phyloP scores from a whole-genome alignment of 306 rosid genomes.

The Morella rubra region DNA sequence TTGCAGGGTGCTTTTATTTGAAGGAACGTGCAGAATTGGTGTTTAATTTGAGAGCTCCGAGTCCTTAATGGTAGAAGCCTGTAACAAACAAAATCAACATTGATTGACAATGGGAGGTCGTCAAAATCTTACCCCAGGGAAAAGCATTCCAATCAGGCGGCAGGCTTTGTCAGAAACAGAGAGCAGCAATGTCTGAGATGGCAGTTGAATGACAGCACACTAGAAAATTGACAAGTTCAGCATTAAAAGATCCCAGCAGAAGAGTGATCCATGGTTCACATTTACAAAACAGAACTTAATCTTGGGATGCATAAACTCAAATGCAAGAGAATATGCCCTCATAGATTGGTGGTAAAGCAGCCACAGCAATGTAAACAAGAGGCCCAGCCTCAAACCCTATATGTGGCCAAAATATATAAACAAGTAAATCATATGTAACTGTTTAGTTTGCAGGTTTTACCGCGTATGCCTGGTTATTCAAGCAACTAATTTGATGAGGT shows the following conservation, averaged over 20 bases:
- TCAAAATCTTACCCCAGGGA: conserved; percentile 76
- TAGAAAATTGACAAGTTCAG: conserved; percentile 32
- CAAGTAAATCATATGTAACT: background rate
- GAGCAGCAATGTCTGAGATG: conserved; percentile 90
- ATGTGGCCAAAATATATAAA: background rate
- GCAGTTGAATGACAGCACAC: conserved; percentile 98
- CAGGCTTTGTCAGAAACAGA: conserved; percentile 90
- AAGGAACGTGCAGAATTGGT: conserved; percentile 11
- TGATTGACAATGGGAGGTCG: conserved; percentile 6
- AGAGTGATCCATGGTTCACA: conserved; percentile 13
- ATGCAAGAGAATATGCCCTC: background rate
- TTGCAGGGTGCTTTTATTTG: conserved; percentile 15
- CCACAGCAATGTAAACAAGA: background rate
- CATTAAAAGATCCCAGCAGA: conserved; percentile 8
- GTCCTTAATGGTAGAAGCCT: background rate
- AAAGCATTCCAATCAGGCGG: conserved; percentile 98
- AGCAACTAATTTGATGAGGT: background rate
- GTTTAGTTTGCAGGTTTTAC: background rate
- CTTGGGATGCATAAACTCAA: background rate
- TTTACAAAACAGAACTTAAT: background rate
- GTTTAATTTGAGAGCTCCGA: conserved; percentile 16
- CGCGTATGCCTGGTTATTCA: background rate
- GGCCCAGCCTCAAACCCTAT: background rate
- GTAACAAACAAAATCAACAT: background rate
- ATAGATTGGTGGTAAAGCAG: background rate